Conservation (phyloP, 306 rosid genomes). For the Astragalus membranaceus region DNA sequence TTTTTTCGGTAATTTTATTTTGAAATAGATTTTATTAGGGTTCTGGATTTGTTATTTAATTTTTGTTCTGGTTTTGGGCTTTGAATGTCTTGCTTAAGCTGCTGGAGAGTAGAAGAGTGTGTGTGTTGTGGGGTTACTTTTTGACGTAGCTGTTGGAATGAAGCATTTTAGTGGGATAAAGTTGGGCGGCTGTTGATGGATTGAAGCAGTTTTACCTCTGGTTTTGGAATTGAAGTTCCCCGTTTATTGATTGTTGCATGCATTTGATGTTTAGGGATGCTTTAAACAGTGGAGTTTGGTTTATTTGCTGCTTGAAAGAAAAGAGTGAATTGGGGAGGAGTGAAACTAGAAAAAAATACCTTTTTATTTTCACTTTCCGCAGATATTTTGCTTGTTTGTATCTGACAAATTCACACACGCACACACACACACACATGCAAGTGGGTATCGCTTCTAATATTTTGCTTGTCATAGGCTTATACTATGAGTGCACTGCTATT, state of each 20-base stretch:
- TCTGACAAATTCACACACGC: not conserved
- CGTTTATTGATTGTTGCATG: not conserved
- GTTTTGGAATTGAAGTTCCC: not conserved
- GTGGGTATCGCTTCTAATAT: not conserved
- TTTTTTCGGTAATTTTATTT: not conserved
- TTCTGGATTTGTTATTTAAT: slow-evolving; percentile 1
- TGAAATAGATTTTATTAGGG: slow-evolving; percentile 7
- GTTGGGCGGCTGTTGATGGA: not conserved
- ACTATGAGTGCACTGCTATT: not conserved
- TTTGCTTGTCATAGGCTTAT: not conserved
- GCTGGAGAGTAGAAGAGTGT: not conserved
- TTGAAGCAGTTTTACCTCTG: not conserved
- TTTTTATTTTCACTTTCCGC: not conserved
- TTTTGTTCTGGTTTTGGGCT: not conserved
- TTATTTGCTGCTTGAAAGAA: not conserved
- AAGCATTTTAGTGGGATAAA: not conserved
- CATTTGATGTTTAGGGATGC: not conserved
- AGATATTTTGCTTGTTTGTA: not conserved
- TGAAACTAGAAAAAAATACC: not conserved
- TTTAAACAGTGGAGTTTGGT: not conserved
- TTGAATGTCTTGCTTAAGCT: not conserved
- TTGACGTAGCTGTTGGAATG: not conserved
- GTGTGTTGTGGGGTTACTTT: not conserved
- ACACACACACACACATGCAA: not conserved
- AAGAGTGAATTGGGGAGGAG: not conserved